Evolutionary conservation across 2,329 filamentous ascomycete genomes (phyloP).

Genomic region (Aspergillus sp.): DNA sequence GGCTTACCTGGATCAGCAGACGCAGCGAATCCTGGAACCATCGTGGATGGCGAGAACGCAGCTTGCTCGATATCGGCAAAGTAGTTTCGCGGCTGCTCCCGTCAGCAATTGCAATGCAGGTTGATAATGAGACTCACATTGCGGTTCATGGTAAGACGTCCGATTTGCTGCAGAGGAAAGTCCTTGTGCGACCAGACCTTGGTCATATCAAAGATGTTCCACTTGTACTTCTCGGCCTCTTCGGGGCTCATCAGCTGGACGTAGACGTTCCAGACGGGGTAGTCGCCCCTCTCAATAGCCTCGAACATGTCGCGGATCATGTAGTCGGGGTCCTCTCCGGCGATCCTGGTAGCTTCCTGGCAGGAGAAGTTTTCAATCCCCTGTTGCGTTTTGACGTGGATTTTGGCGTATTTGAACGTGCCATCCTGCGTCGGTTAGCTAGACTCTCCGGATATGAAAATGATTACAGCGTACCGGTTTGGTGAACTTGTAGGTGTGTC

Average conservation of each 20-base stretch:
- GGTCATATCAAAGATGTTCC: neutral
- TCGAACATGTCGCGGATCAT: constrained; percentile 72
- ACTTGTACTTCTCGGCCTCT: neutral
- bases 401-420: constrained; percentile 61
- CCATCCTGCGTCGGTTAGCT: constrained; percentile 45
- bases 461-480: constrained; percentile 41
- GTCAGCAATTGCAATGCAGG: neutral
- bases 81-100: constrained; percentile 53
- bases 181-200: constrained; percentile 46
- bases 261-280: constrained; percentile 72
- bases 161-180: neutral
- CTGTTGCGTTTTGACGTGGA: constrained; percentile 45
- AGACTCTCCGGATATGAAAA: neutral
- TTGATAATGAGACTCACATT: neutral
- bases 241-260: constrained; percentile 52
- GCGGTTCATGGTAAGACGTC: neutral
- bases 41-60: constrained; percentile 63
- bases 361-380: constrained; percentile 51
- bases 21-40: constrained; percentile 64
- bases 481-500: constrained; percentile 63
- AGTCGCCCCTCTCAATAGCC: constrained; percentile 68
- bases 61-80: constrained; percentile 68
- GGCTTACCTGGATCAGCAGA: constrained; percentile 57
- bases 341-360: constrained; percentile 61
- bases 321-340: constrained; percentile 73